These are phyloP conservation scores for Flammula alnicola DNA, from an alignment of 1,284 basidiomycete genomes.

Conservation along the genomic window DNA sequence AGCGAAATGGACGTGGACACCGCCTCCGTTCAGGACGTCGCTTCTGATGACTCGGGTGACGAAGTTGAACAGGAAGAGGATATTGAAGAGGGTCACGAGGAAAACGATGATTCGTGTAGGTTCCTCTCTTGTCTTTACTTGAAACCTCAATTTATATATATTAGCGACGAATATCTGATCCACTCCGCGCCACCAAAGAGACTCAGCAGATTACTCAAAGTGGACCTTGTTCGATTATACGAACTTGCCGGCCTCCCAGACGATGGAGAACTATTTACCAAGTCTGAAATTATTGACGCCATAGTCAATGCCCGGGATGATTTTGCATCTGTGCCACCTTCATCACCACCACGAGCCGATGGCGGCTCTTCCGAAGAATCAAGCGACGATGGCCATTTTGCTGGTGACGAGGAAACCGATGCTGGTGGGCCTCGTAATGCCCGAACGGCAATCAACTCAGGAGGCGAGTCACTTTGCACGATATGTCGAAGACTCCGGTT, in stretches of 20 bases:
- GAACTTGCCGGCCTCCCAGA: constrained; percentile 73
- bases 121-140: constrained; percentile 23
- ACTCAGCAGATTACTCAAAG: constrained; percentile 78
- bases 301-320: constrained; percentile 76
- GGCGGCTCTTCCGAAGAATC: constrained; percentile 66
- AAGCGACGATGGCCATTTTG: constrained; percentile 75
- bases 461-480: constrained; percentile 65
- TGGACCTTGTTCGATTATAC: constrained; percentile 79
- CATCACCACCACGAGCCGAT: constrained; percentile 66
- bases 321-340: constrained; percentile 68
- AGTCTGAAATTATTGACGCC: constrained; percentile 79
- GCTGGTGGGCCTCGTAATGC: constrained; percentile 31
- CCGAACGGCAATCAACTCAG: constrained; percentile 41
- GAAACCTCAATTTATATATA: constrained; percentile 20
- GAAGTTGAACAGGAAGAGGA: constrained; percentile 44
- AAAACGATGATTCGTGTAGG: constrained; percentile 65
- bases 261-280: constrained; percentile 71
- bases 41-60: constrained; percentile 50
- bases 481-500: constrained; percentile 35
- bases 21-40: constrained; percentile 34
- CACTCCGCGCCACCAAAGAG: constrained; percentile 69
- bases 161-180: constrained; percentile 80
- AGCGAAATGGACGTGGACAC: constrained; percentile 59
- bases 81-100: constrained; percentile 32
- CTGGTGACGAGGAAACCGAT: constrained; percentile 75